These are phyloP conservation scores for Suillus hirtellus DNA, from an alignment of 768 basidiomycete genomes.

Conservation along the genomic window DNA sequence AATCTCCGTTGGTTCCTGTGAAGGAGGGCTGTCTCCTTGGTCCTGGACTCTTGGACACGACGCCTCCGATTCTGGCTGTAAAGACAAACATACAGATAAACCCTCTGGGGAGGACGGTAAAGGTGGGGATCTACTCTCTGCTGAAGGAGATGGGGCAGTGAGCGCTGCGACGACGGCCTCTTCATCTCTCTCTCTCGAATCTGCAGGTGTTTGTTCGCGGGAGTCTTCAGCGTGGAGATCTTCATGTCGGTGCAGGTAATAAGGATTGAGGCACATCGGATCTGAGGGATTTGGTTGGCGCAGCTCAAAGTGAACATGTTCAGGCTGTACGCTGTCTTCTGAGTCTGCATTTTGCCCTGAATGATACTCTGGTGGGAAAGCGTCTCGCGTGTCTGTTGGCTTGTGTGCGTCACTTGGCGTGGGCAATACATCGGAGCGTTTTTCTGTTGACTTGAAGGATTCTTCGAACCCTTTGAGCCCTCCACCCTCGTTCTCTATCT, in stretches of 20 bases:
- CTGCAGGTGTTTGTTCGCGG: background rate
- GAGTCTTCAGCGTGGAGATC: background rate
- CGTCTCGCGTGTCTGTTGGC: background rate
- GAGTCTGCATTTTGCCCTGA: background rate
- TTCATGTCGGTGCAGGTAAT: background rate
- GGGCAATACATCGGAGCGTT: too few species aligned
- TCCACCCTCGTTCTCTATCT: background rate
- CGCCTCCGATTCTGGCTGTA: background rate
- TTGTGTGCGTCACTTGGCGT: too few species aligned
- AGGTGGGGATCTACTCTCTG: background rate
- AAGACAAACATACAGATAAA: background rate
- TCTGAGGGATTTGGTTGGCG: background rate
- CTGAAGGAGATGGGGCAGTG: background rate
- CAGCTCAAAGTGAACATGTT: background rate
- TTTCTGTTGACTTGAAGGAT: background rate
- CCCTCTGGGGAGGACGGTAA: background rate
- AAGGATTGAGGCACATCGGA: background rate
- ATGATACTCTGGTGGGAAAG: background rate
- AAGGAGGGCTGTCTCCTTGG: background rate
- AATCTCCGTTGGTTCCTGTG: background rate
- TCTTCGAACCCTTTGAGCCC: background rate
- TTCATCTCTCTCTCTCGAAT: constrained; percentile 1
- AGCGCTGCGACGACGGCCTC: background rate
- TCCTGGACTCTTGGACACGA: background rate
- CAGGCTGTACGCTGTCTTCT: background rate